A percentile compares a stretch with the other conserved stretches of the same genome.
Evolutionary conservation across 192 early-diverging fungal species (phyloP).

Genomic region (Umbelopsis ramanniana): DNA sequence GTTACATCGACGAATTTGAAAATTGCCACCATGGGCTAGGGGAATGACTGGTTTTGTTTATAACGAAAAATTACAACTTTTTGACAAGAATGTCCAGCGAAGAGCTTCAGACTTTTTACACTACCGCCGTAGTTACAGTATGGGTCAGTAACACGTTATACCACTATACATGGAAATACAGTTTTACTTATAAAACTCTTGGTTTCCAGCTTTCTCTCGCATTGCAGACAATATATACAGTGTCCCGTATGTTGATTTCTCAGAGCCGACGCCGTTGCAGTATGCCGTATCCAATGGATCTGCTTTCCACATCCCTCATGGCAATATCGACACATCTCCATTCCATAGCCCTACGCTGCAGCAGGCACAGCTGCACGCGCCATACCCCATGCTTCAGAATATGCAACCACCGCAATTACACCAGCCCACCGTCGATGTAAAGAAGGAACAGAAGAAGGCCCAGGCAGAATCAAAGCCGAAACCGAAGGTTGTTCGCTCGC

Average conservation of each 20-base stretch:
- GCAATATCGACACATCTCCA: not conserved
- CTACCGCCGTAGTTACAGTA: slow-evolving; percentile 20
- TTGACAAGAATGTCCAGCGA: no score
- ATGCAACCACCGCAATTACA: slow-evolving; percentile 26
- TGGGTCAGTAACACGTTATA: slow-evolving; percentile 18
- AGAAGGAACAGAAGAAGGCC: slow-evolving; percentile 23
- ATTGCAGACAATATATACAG: slow-evolving; percentile 18
- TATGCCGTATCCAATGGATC: slow-evolving; percentile 18
- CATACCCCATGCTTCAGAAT: slow-evolving; percentile 10
- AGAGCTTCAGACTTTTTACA: slow-evolving; percentile 2
- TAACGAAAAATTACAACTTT: no score
- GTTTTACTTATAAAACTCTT: not conserved
- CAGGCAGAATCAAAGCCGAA: slow-evolving; percentile 16
- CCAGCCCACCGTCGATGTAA: slow-evolving; percentile 25
- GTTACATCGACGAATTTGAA: no score
- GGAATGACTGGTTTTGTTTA: no score
- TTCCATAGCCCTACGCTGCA: slow-evolving; percentile 21
- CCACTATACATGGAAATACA: slow-evolving; percentile 18
- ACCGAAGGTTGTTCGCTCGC: slow-evolving; percentile 4
- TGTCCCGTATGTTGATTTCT: slow-evolving; percentile 21
- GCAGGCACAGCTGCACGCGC: slow-evolving; percentile 19
- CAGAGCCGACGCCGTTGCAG: slow-evolving; percentile 12
- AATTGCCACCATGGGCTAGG: no score
- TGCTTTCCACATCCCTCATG: slow-evolving; percentile 14
- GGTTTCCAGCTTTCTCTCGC: slow-evolving; percentile 18